Evolutionary conservation across 192 early-diverging fungal species (phyloP).

Genomic region (Gigaspora rosea): DNA sequence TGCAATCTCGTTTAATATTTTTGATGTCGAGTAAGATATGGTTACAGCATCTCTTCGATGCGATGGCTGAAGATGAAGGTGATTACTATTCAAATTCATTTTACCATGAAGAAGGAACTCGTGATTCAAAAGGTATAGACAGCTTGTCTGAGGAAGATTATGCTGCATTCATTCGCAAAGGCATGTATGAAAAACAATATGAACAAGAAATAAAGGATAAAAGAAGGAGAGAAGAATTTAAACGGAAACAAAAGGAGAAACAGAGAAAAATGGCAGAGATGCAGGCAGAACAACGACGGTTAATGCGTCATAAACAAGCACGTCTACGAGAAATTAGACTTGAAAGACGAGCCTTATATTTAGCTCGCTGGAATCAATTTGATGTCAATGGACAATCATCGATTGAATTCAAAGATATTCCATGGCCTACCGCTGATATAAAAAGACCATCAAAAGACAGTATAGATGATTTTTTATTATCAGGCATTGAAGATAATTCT

Average conservation of each 20-base stretch:
- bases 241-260: not conserved
- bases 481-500: not conserved
- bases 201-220: conserved; percentile 1
- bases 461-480: conserved; percentile 7
- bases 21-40: too few species aligned
- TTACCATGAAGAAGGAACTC: too few species aligned
- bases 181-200: conserved; percentile 14
- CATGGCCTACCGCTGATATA: not conserved
- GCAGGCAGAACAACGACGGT: not conserved
- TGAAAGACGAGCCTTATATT: not conserved
- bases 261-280: not conserved
- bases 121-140: not conserved
- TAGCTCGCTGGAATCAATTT: not conserved
- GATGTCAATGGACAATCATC: not conserved
- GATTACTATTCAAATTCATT: too few species aligned
- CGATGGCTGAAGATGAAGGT: too few species aligned
- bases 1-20: too few species aligned
- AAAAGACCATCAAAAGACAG: not conserved
- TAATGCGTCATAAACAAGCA: not conserved
- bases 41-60: too few species aligned
- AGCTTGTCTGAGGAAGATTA: conserved; percentile 5
- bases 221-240: not conserved
- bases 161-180: conserved; percentile 6
- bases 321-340: not conserved
- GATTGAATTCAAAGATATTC: conserved; percentile 10